Evolutionary conservation across 169 alveolate species (phyloP).

Genomic region (Pseudocohnilembus persalinus): DNA sequence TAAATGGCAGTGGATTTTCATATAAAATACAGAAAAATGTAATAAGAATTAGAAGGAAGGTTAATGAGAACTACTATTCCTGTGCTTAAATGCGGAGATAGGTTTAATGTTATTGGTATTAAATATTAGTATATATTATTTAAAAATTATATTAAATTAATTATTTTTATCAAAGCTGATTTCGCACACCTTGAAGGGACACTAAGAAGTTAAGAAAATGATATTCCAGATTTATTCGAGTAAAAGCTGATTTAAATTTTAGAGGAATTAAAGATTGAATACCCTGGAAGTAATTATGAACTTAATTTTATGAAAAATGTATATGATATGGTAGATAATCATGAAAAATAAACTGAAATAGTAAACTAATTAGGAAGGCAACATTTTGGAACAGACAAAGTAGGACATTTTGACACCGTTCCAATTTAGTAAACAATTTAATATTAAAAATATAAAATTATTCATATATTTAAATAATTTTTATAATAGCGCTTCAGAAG

Average conservation of each 20-base stretch:
- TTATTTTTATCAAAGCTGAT: slow-evolving; percentile 53
- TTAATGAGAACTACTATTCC: slow-evolving; percentile 8
- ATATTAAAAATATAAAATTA: no score
- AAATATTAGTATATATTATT: not conserved
- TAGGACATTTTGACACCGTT: not conserved
- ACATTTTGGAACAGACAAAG: slow-evolving; percentile 53
- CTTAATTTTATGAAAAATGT: slow-evolving; percentile 22
- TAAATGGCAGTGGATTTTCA: slow-evolving; percentile 51
- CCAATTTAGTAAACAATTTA: not conserved
- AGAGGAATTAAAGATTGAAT: slow-evolving; percentile 22
- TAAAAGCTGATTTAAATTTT: slow-evolving; percentile 19
- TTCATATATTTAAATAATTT: not conserved
- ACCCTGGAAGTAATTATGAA: slow-evolving; percentile 32
- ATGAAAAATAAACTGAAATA: slow-evolving; percentile 41
- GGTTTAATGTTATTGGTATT: not conserved
- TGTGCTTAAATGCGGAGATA: slow-evolving; percentile 6
- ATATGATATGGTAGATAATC: slow-evolving; percentile 56
- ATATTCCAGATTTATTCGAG: slow-evolving; percentile 20
- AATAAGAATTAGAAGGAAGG: not conserved
- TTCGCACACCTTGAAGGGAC: slow-evolving; percentile 51
- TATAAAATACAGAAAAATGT: slow-evolving; percentile 5
- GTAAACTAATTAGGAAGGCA: slow-evolving; percentile 44
- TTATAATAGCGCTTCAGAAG: slow-evolving; percentile 60
- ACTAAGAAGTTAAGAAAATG: slow-evolving; percentile 50
- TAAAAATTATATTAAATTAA: no score